These are phyloP conservation scores for Backusella circina DNA, from an alignment of 192 early-diverging fungal genomes.

Conservation along the genomic window DNA sequence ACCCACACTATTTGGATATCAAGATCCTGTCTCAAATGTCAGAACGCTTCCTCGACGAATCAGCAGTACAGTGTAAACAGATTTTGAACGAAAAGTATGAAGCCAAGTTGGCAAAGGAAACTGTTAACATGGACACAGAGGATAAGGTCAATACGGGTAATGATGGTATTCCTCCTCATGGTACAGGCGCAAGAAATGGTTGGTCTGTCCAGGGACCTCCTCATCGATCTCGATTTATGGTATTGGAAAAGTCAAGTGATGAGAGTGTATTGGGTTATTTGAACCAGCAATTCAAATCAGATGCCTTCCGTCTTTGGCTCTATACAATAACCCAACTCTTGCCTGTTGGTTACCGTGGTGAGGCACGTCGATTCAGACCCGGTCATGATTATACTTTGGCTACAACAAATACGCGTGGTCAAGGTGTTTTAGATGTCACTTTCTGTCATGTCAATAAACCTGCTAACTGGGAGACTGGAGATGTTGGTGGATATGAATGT, in stretches of 20 bases:
- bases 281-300: constrained; percentile 31
- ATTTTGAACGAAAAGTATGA: constrained; percentile 53
- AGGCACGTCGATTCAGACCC: constrained; percentile 70
- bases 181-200: constrained; percentile 45
- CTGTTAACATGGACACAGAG: constrained; percentile 40
- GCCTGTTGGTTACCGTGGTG: constrained; percentile 40
- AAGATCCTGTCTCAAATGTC: constrained; percentile 48
- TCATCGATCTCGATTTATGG: constrained; percentile 61
- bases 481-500: constrained; percentile 73
- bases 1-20: constrained; percentile 60
- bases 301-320: constrained; percentile 62
- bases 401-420: constrained; percentile 45
- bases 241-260: constrained; percentile 31
- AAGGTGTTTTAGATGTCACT: constrained; percentile 61
- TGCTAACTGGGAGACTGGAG: constrained; percentile 56
- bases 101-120: constrained; percentile 31
- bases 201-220: constrained; percentile 66
- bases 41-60: constrained; percentile 63
- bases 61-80: constrained; percentile 58
- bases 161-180: constrained; percentile 48
- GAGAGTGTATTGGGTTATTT: constrained; percentile 33
- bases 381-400: constrained; percentile 83
- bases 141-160: constrained; percentile 37
- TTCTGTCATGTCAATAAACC: constrained; percentile 48
- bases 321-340: constrained; percentile 49